These are phyloP conservation scores for Mycena galericulata DNA, from an alignment of 768 basidiomycete genomes.

Conservation along the genomic window DNA sequence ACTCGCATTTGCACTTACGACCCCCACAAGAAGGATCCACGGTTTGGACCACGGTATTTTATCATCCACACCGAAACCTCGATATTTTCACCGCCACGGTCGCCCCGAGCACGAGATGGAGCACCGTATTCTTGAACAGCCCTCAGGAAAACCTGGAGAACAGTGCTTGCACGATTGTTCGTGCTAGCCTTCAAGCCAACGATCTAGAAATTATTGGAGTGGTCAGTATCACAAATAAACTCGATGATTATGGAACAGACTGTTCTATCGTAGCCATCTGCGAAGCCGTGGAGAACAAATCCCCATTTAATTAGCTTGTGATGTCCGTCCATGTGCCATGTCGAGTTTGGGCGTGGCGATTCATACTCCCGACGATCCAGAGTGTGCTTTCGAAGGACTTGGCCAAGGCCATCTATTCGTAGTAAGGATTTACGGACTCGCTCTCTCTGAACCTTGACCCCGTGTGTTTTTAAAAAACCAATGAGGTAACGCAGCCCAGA, in stretches of 20 bases:
- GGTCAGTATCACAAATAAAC: not conserved
- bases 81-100: conserved; percentile 44
- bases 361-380: conserved; percentile 37
- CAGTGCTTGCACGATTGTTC: conserved; percentile 33
- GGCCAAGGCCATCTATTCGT: not conserved
- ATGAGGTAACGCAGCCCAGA: conserved; percentile 42
- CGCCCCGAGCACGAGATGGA: conserved; percentile 40
- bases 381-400: conserved; percentile 34
- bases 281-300: conserved; percentile 44
- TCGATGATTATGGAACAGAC: conserved; percentile 26
- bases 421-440: conserved; percentile 31
- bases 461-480: conserved; percentile 37
- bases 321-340: conserved; percentile 42
- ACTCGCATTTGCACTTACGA: conserved; percentile 32
- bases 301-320: conserved; percentile 42
- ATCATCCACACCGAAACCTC: conserved; percentile 44
- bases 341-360: conserved; percentile 32
- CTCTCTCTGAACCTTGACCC: conserved; percentile 36
- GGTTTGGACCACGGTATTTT: conserved; percentile 36
- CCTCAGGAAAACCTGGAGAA: conserved; percentile 24
- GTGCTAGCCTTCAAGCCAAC: conserved; percentile 26
- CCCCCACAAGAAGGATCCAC: conserved; percentile 32
- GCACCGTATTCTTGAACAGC: conserved; percentile 25
- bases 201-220: conserved; percentile 8
- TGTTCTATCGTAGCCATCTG: conserved; percentile 47